Conservation (phyloP, 257 asterid genomes). For the Prunella vulgaris region DNA sequence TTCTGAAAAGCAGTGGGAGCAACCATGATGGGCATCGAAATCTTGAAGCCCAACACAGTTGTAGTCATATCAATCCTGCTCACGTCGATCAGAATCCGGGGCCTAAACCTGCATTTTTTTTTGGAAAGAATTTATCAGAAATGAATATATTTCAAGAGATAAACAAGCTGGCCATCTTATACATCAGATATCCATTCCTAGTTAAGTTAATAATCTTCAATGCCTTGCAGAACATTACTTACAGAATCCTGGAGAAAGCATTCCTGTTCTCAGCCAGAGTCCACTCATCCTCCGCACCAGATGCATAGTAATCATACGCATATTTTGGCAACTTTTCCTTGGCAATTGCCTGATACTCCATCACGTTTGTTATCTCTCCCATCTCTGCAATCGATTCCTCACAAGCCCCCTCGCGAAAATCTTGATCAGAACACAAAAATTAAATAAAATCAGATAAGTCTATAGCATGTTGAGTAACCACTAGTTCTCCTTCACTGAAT, state of each 20-base stretch:
- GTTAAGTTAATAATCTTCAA: no score
- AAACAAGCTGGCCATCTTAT: not conserved
- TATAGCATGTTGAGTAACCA: not conserved
- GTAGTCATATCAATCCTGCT: constrained; percentile 60
- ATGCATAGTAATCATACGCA: constrained; percentile 91
- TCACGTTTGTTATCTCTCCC: constrained; percentile 78
- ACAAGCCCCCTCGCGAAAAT: constrained; percentile 22
- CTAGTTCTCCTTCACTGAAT: no score
- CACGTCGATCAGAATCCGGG: constrained; percentile 82
- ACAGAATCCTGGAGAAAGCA: constrained; percentile 94
- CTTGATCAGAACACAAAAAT: constrained; percentile 2
- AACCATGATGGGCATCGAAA: constrained; percentile 89
- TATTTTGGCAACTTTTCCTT: constrained; percentile 85
- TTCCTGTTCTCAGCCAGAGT: constrained; percentile 80
- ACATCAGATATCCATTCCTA: no score
- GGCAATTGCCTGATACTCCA: constrained; percentile 88
- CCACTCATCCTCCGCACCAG: constrained; percentile 99
- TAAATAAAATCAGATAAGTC: constrained; percentile 6
- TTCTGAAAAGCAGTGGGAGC: constrained; percentile 94
- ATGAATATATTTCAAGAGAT: not conserved
- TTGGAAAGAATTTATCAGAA: not conserved
- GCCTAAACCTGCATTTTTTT: constrained; percentile 56
- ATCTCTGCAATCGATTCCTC: constrained; percentile 26
- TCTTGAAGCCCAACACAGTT: constrained; percentile 56
- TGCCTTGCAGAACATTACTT: no score